Conservation (phyloP, 345 rosid species). For the Ceriops decandra region DNA sequence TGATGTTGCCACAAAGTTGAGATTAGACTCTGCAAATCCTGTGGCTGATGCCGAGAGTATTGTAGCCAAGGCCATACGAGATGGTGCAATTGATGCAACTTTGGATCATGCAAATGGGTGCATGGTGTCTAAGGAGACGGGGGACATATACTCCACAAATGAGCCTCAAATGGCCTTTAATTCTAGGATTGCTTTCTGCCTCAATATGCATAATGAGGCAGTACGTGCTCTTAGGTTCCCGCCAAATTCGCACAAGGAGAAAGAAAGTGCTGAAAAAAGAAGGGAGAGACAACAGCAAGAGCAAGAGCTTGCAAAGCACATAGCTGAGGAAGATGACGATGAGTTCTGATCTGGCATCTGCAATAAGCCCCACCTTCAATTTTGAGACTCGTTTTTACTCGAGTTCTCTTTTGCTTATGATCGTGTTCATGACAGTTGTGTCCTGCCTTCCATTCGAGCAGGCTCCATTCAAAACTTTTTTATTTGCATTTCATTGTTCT, state of each 20-base stretch:
- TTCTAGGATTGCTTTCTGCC: constrained; percentile 82
- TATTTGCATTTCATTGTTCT: neutral
- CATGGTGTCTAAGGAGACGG: constrained; percentile 82
- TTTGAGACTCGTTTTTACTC: neutral
- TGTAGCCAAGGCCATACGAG: constrained; percentile 78
- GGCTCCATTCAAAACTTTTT: constrained; percentile 3
- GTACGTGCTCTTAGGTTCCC: constrained; percentile 69
- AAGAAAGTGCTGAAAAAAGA: constrained; percentile 77
- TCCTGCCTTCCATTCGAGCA: constrained; percentile 5
- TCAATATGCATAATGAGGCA: constrained; percentile 90
- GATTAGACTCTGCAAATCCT: constrained; percentile 55
- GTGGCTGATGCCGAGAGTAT: constrained; percentile 84
- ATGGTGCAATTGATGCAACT: constrained; percentile 84
- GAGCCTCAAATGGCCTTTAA: constrained; percentile 88
- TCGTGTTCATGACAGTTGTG: neutral
- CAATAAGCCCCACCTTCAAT: neutral
- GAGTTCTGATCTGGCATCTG: constrained; percentile 39
- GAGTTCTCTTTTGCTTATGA: neutral
- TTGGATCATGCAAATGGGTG: constrained; percentile 65
- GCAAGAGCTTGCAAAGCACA: constrained; percentile 82
- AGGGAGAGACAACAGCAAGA: constrained; percentile 84
- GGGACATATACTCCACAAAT: constrained; percentile 80
- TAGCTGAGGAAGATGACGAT: constrained; percentile 90
- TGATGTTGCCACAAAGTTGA: constrained; percentile 62
- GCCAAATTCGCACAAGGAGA: constrained; percentile 71